Evolutionary conservation across 805 yeast genomes (phyloP).

Genomic region (Cyberlindnera saturnus): DNA sequence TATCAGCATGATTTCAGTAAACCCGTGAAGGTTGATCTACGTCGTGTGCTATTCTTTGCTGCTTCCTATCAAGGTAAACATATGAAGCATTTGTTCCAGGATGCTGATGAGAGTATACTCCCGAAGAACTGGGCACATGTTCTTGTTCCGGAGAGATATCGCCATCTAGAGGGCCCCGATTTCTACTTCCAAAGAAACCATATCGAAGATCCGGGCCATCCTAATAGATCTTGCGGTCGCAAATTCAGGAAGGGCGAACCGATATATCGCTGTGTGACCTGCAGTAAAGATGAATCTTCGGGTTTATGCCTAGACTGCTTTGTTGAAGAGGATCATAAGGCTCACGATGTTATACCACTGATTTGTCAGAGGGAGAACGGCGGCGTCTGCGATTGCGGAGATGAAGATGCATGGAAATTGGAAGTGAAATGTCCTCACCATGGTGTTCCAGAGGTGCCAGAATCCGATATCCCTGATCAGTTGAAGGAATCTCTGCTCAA

Average conservation of each 20-base stretch:
- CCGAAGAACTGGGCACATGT: slow-evolving; percentile 22
- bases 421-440: slow-evolving; percentile 44
- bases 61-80: slow-evolving; percentile 37
- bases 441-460: slow-evolving; percentile 19
- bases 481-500: slow-evolving; percentile 31
- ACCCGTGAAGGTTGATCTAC: slow-evolving; percentile 26
- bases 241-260: slow-evolving; percentile 76
- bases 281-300: slow-evolving; percentile 79
- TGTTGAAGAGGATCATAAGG: slow-evolving; percentile 60
- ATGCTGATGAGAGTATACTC: slow-evolving; percentile 13
- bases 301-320: slow-evolving; percentile 78
- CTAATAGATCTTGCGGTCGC: slow-evolving; percentile 66
- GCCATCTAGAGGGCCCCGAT: slow-evolving; percentile 16
- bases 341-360: slow-evolving; percentile 62
- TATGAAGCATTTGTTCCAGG: slow-evolving; percentile 33
- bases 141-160: slow-evolving; percentile 19
- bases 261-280: slow-evolving; percentile 66
- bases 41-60: slow-evolving; percentile 38
- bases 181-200: slow-evolving; percentile 14
- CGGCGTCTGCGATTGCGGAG: slow-evolving; percentile 74
- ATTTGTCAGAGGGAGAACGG: slow-evolving; percentile 60
- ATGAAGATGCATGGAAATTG: slow-evolving; percentile 72
- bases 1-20: slow-evolving; percentile 28
- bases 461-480: slow-evolving; percentile 35
- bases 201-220: slow-evolving; percentile 35